phyloP scores from a whole-genome alignment of 768 basidiomycete species.

The Hysterangium stoloniferum region DNA sequence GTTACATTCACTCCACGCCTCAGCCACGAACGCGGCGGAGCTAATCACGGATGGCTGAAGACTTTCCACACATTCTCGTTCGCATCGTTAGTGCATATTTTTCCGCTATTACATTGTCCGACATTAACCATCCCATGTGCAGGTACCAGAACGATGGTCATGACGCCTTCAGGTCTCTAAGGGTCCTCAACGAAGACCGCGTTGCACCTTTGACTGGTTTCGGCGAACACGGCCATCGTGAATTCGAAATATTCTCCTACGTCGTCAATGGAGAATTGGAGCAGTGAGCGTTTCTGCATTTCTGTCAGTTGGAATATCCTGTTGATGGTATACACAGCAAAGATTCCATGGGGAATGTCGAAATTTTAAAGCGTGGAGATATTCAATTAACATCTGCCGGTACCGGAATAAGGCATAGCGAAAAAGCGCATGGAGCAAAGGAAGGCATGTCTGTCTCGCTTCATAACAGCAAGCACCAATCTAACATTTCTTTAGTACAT shows the following conservation, averaged over 20 bases:
- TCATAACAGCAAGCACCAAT: background rate
- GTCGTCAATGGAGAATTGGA: constrained; percentile 71
- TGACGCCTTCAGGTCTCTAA: constrained; percentile 60
- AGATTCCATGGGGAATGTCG: constrained; percentile 88
- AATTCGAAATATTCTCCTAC: constrained; percentile 91
- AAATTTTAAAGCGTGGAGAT: constrained; percentile 83
- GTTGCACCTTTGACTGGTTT: constrained; percentile 73
- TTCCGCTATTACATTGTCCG: background rate
- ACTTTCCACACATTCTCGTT: constrained; percentile 83
- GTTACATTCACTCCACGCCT: constrained; percentile 42
- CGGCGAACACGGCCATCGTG: constrained; percentile 73
- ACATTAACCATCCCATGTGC: constrained; percentile 11
- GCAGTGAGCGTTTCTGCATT: constrained; percentile 48
- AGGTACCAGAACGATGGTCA: constrained; percentile 57
- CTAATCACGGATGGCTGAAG: constrained; percentile 83
- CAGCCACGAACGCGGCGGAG: constrained; percentile 60
- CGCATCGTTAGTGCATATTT: constrained; percentile 40
- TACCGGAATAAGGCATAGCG: constrained; percentile 83
- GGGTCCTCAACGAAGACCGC: constrained; percentile 93
- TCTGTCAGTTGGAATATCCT: background rate
- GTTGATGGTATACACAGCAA: constrained; percentile 38
- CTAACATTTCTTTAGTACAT: constrained; percentile 29
- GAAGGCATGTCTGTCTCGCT: constrained; percentile 14
- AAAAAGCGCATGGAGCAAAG: constrained; percentile 44
- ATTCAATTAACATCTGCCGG: constrained; percentile 90